These are phyloP conservation scores for Corylus avellana DNA, from an alignment of 306 rosid genomes.

Conservation along the genomic window DNA sequence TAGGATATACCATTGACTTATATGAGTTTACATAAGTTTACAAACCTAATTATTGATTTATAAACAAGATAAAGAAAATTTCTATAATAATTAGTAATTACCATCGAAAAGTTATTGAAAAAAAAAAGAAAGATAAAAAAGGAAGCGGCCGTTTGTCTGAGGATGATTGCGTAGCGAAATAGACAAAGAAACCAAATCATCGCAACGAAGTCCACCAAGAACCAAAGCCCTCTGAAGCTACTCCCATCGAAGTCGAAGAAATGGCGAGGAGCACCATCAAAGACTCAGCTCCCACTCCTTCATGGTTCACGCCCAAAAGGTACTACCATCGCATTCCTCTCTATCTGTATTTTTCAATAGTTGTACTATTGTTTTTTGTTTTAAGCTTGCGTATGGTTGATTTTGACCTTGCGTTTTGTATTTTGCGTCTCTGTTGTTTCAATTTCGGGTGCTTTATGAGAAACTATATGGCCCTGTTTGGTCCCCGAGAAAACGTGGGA, in stretches of 20 bases:
- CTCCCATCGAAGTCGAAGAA: background rate
- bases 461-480: background rate
- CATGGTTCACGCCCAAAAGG: slow-evolving; percentile 50
- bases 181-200: background rate
- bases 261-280: slow-evolving; percentile 11
- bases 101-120: too few species aligned
- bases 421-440: background rate
- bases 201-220: background rate
- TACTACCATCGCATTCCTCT: background rate
- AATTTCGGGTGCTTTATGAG: background rate
- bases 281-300: slow-evolving; percentile 18
- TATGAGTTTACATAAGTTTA: too few species aligned
- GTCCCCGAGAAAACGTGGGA: background rate
- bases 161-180: background rate
- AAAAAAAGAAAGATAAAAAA: too few species aligned
- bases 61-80: too few species aligned
- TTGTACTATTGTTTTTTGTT: background rate
- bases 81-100: too few species aligned
- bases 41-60: too few species aligned
- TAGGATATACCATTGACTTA: too few species aligned
- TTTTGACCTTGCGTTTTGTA: background rate
- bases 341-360: background rate
- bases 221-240: background rate
- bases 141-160: background rate
- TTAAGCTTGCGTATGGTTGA: background rate